These are phyloP conservation scores for Tuber umbilicatum DNA, from an alignment of 495 filamentous ascomycete genomes.

Conservation along the genomic window DNA sequence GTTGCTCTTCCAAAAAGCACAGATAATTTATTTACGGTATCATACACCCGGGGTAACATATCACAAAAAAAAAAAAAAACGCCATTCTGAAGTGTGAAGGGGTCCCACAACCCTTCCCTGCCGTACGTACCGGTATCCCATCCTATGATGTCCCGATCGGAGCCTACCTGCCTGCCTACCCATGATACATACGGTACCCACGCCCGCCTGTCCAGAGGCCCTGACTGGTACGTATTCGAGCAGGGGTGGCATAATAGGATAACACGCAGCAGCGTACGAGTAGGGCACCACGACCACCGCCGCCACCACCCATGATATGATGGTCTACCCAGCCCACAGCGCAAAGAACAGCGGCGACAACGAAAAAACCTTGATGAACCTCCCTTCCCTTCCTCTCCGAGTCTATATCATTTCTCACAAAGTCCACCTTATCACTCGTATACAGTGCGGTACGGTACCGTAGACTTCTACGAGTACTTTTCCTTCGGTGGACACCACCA, in stretches of 20 bases:
- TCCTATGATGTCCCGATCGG: background rate
- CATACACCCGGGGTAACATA: slow-evolving; percentile 1
- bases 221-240: too few species aligned
- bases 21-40: background rate
- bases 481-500: background rate
- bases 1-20: background rate
- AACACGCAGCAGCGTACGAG: background rate
- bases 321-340: background rate
- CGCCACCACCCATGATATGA: too few species aligned
- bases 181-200: too few species aligned
- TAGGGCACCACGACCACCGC: background rate
- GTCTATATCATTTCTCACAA: slow-evolving; percentile 3
- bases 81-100: background rate
- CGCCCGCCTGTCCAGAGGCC: background rate
- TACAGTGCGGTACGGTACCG: background rate
- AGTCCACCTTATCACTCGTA: background rate
- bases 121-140: background rate
- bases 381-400: background rate
- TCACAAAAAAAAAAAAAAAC: background rate
- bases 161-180: background rate
- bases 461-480: background rate
- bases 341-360: background rate
- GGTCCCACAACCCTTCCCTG: background rate
- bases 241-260: too few species aligned
- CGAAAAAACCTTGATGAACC: background rate